Percentiles rank a stretch among this genome's conserved stretches.
These are phyloP conservation scores for Moniliella sp. DNA, from an alignment of 1,284 basidiomycete species.

Conservation along the genomic window DNA sequence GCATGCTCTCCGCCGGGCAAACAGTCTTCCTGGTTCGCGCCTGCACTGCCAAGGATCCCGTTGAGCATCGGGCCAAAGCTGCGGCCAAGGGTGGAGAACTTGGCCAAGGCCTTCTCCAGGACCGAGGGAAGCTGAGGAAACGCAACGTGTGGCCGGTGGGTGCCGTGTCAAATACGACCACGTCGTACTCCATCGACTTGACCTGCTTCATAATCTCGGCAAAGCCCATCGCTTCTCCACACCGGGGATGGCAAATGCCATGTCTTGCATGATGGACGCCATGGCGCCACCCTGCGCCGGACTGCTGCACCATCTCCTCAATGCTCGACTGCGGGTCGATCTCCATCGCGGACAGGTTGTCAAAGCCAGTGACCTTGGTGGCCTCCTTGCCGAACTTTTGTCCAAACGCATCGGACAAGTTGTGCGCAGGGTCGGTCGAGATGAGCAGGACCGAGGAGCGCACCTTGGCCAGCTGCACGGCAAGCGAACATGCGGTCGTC, in stretches of 20 bases:
- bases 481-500: slow-evolving; percentile 29
- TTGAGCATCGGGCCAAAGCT: slow-evolving; percentile 91
- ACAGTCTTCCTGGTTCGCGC: slow-evolving; percentile 49
- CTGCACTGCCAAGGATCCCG: slow-evolving; percentile 54
- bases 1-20: slow-evolving; percentile 87
- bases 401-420: slow-evolving; percentile 90
- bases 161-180: slow-evolving; percentile 96
- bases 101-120: slow-evolving; percentile 85
- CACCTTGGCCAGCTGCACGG: slow-evolving; percentile 25
- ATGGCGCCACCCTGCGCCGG: slow-evolving; percentile 57
- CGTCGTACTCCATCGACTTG: slow-evolving; percentile 98
- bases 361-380: slow-evolving; percentile 93
- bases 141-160: slow-evolving; percentile 93
- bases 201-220: slow-evolving; percentile 99
- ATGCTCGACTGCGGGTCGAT: slow-evolving; percentile 91
- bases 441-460: slow-evolving; percentile 30
- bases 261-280: slow-evolving; percentile 98
- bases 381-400: slow-evolving; percentile 99
- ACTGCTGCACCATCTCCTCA: slow-evolving; percentile 96
- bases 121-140: slow-evolving; percentile 96
- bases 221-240: slow-evolving; percentile 99
- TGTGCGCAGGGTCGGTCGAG: slow-evolving; percentile 95
- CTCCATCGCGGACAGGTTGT: slow-evolving; percentile 94
- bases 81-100: slow-evolving; percentile 70
- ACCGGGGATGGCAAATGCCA: slow-evolving; percentile 94